These are phyloP conservation scores for Ascochyta koolunga DNA, from an alignment of 2,329 filamentous ascomycete species.

Conservation along the genomic window DNA sequence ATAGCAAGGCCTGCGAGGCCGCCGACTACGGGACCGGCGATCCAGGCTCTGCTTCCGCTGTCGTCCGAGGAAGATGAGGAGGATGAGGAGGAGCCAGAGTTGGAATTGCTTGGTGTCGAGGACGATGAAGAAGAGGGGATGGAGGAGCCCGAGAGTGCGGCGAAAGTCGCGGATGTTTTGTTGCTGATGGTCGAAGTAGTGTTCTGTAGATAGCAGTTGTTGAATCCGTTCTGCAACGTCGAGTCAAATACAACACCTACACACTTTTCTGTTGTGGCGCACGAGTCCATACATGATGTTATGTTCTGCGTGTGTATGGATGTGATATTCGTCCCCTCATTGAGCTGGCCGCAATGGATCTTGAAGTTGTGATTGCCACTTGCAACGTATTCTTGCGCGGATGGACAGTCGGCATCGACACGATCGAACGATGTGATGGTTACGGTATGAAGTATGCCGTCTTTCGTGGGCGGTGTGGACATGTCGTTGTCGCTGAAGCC, in stretches of 20 bases:
- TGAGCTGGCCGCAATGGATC: slow-evolving; percentile 38
- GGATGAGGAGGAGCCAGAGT: background rate
- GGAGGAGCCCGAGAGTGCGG: slow-evolving; percentile 19
- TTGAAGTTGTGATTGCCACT: slow-evolving; percentile 30
- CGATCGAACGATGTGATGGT: slow-evolving; percentile 32
- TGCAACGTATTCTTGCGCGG: slow-evolving; percentile 19
- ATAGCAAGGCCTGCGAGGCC: slow-evolving; percentile 23
- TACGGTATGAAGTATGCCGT: slow-evolving; percentile 33
- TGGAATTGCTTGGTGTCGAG: background rate
- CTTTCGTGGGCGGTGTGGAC: slow-evolving; percentile 3
- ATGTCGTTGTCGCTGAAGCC: slow-evolving; percentile 20
- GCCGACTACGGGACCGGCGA: slow-evolving; percentile 37
- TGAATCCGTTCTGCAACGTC: slow-evolving; percentile 28
- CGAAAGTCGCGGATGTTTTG: slow-evolving; percentile 28
- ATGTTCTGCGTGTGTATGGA: slow-evolving; percentile 35
- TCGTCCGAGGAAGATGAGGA: background rate
- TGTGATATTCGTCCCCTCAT: slow-evolving; percentile 39
- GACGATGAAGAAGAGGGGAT: slow-evolving; percentile 9
- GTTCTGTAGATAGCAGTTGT: slow-evolving; percentile 45
- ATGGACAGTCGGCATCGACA: slow-evolving; percentile 30
- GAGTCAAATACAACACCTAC: slow-evolving; percentile 38
- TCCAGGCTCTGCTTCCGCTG: slow-evolving; percentile 31
- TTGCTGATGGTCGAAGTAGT: slow-evolving; percentile 30
- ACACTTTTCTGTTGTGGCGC: slow-evolving; percentile 32
- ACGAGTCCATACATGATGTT: slow-evolving; percentile 39